Conservation (phyloP, 2,329 filamentous ascomycete genomes). For the Ophiostoma sp. region DNA sequence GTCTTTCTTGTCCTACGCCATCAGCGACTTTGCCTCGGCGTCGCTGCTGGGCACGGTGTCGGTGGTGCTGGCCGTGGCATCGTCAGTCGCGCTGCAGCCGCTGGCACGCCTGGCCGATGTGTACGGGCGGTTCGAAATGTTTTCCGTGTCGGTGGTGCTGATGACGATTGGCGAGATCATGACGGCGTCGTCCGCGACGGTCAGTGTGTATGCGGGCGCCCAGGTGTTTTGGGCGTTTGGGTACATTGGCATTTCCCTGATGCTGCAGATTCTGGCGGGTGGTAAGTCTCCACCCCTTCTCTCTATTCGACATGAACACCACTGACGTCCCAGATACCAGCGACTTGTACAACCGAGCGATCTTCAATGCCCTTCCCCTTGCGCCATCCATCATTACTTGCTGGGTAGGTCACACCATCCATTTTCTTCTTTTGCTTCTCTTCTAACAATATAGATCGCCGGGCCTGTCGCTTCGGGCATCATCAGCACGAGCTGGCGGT, state of each 20-base stretch:
- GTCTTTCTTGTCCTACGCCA: not conserved
- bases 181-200: not conserved
- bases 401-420: not conserved
- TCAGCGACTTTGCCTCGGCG: not conserved
- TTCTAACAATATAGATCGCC: not conserved
- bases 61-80: not conserved
- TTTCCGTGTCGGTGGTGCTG: not conserved
- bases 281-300: too few relatives aligned
- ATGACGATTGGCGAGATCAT: not conserved
- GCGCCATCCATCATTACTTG: not conserved
- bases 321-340: not conserved
- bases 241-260: not conserved
- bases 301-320: too few relatives aligned
- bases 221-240: not conserved
- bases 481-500: not conserved
- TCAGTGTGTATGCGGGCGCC: not conserved
- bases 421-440: too few relatives aligned
- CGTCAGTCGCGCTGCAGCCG: not conserved
- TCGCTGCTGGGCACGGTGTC: not conserved
- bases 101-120: not conserved
- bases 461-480: not conserved
- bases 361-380: not conserved
- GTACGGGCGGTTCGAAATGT: not conserved
- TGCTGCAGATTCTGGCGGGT: not conserved
- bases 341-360: not conserved